A percentile compares a stretch with the other conserved stretches of the same genome.
These are phyloP conservation scores for Ailanthus altissimus DNA, from an alignment of 345 rosid genomes.

Conservation along the genomic window DNA sequence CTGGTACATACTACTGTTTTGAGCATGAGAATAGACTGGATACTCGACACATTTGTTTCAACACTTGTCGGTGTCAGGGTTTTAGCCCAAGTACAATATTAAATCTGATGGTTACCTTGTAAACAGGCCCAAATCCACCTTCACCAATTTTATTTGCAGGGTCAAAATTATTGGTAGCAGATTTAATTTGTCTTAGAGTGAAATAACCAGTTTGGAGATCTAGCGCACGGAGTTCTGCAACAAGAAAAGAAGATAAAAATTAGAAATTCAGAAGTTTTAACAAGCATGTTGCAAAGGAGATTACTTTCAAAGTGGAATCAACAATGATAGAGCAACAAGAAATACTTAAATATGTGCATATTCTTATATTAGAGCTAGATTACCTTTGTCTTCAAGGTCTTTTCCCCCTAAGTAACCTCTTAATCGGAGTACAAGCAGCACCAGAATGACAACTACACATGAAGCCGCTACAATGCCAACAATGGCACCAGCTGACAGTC, in stretches of 20 bases:
- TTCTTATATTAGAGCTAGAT: not conserved
- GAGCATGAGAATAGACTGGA: not conserved
- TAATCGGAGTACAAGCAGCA: slow-evolving; percentile 44
- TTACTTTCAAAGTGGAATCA: not conserved
- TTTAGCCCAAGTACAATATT: not conserved
- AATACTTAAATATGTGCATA: not conserved
- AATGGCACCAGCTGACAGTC: slow-evolving; percentile 64
- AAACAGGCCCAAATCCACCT: slow-evolving; percentile 97
- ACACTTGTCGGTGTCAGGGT: not conserved
- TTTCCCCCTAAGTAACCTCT: slow-evolving; percentile 59
- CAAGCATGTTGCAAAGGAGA: not conserved
- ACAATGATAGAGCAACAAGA: not conserved
- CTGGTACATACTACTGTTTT: not conserved
- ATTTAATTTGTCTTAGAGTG: slow-evolving; percentile 70
- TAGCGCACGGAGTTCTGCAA: slow-evolving; percentile 56
- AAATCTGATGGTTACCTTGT: slow-evolving; percentile 51
- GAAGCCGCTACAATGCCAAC: slow-evolving; percentile 64
- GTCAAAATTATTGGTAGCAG: slow-evolving; percentile 74
- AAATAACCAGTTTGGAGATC: slow-evolving; percentile 80
- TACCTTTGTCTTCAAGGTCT: slow-evolving; percentile 62
- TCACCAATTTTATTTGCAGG: slow-evolving; percentile 79
- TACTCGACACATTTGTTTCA: not conserved
- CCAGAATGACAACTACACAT: slow-evolving; percentile 38
- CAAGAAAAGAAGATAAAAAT: slow-evolving; percentile 18
- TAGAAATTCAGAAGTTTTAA: not conserved